Base-by-base conservation (phyloP, 306 rosid species). In the Hylodesmum podocarpum region DNA sequence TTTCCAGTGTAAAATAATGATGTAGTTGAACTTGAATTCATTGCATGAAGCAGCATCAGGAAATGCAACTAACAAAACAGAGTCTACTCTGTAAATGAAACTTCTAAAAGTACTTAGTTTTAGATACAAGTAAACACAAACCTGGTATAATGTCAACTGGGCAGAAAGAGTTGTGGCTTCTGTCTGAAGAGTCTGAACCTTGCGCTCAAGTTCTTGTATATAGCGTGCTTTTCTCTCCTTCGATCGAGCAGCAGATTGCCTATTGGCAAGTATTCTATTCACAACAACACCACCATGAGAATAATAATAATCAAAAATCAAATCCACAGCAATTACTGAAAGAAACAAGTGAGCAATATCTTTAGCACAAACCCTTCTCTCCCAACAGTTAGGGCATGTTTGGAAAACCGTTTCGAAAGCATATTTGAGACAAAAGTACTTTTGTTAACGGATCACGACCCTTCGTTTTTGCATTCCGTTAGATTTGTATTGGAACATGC, bases 101-200 rank as follows among this genome's bases (percentile, higher is more conserved):
- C 73, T 49, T 47, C 37, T 69, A 75, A 64, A 24, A 18, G 61
- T 58, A 33, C 1, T 10, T 16, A 16, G 40, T 34, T 58, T 51
- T 34, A 73, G 31, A 40, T 27, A 62, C 5, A 43, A 22, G 77
- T 31, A 71, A 72, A 49, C 71, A 76, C 82, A 66, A 76, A 93
- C 98, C 98, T 93, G 98, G 83, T 89, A 93, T 40, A 91, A 82
- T 10, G 98, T 89, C 59, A 93, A 85, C 78, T 93, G 98, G 27
- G 98, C 97, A 68, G 97, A 91, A 65, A 93, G 92, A 51, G 98
- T 93, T 53, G 98, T 93, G 22, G 98, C 98, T 86, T 93, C 97
- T 21, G 97, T 89, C 81, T 91, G 98, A 73, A 93, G 98, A 44
- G 93, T 91, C 87, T 93, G 97, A 79, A 93, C 96, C 81, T 91